Base-by-base conservation (phyloP, 805 yeast species). In the Cyberlindnera saturnus region DNA sequence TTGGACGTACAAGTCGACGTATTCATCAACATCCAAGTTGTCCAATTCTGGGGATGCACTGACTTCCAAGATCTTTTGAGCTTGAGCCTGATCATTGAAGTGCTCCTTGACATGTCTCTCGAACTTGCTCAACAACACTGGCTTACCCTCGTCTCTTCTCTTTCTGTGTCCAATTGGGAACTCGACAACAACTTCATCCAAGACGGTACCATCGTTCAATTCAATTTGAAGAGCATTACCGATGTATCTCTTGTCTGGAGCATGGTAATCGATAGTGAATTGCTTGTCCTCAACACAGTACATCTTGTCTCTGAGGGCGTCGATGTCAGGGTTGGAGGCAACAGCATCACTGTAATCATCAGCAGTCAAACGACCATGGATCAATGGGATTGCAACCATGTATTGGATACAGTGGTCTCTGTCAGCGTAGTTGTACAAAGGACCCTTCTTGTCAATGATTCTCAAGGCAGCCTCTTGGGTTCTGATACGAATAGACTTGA, bases 351-450 rank as follows among this genome's bases (percentile, higher is more conserved):
- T 59, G 61, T 77, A 77, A 57, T 77, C 81, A 51, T 74, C 77
- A 6, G 82, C 82, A 29, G 79, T 74, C 42, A 77, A 60, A 43
- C 76, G 67, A 35, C 83, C 83, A 51, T 67, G 63, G 47, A 78
- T 67, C 45, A 77, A 60, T 30, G 82, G 81, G 30, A 77, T 55
- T 16, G 83, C 82, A 38, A 71, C 70, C 82, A 77, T 77, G 61
- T 77, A 77, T 56, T 77, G 83, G 48, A 77, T 77, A 60, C 82
- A 77, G 58, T 77, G 83, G 52, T 77, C 83, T 50, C 83, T 68
- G 59, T 77, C 83, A 17, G 83, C 83, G 55, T 77, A 78, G 63
- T 78, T 77, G 64, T 77, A 68, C 41, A 77, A 60, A 14, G 82
- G 81, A 8, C 83, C 83, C 47, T 62, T 63, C 62, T 77, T 77